Conservation (phyloP, 2,329 filamentous ascomycete genomes). For the Lachnellula suecica region DNA sequence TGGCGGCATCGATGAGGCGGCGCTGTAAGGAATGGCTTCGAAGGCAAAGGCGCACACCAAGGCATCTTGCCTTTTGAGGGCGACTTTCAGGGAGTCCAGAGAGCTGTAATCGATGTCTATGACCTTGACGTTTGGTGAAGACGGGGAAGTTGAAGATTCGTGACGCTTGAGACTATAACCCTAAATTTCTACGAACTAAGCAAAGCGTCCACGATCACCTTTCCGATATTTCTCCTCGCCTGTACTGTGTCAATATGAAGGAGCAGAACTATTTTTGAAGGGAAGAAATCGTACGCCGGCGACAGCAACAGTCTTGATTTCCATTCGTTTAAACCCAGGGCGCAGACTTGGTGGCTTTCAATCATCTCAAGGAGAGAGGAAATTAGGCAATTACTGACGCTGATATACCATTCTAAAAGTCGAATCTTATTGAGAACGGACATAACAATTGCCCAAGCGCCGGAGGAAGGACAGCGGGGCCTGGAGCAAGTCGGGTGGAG, state of each 20-base stretch:
- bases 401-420: too few species aligned
- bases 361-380: not conserved
- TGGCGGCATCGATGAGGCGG: constrained; percentile 51
- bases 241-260: not conserved
- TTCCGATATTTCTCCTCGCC: not conserved
- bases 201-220: not conserved
- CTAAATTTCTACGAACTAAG: not conserved
- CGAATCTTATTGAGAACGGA: too few species aligned
- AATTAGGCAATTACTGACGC: not conserved
- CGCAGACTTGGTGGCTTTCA: not conserved
- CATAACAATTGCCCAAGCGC: too few species aligned
- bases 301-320: not conserved
- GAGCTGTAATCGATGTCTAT: not conserved
- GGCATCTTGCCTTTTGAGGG: not conserved
- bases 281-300: not conserved
- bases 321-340: not conserved
- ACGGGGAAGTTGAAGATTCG: too few species aligned
- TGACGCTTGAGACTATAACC: not conserved
- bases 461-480: too few species aligned
- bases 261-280: not conserved
- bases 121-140: too few species aligned
- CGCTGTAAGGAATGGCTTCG: not conserved
- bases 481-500: too few species aligned
- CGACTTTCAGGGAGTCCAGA: not conserved
- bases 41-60: not conserved